Evolutionary conservation across 176 grass and related monocot species (phyloP).

Genomic region (Zizania latifolia): DNA sequence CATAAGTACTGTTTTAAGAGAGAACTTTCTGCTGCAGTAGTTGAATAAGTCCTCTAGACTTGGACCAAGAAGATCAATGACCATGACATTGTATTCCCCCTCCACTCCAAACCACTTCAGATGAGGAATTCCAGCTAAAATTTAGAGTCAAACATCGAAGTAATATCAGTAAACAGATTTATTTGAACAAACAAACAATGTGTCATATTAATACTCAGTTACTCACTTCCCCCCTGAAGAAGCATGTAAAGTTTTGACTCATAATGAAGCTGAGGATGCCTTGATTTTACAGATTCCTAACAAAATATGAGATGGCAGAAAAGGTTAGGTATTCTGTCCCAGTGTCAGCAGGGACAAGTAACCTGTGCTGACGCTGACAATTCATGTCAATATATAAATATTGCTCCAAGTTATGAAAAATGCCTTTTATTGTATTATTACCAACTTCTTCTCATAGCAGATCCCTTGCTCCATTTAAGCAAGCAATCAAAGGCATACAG

Average conservation of each 20-base stretch:
- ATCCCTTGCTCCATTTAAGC: slow-evolving; percentile 5
- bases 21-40: slow-evolving; percentile 75
- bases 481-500: background rate
- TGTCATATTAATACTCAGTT: slow-evolving; percentile 38
- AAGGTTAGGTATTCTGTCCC: slow-evolving; percentile 8
- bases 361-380: background rate
- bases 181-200: background rate
- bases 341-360: background rate
- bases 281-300: slow-evolving; percentile 92
- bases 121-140: slow-evolving; percentile 73
- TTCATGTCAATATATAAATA: slow-evolving; percentile 3
- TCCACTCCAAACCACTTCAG: slow-evolving; percentile 87
- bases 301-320: slow-evolving; percentile 23
- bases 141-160: slow-evolving; percentile 27
- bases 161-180: background rate
- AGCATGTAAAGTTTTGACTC: slow-evolving; percentile 92
- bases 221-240: slow-evolving; percentile 91
- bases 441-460: background rate
- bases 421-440: background rate
- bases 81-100: slow-evolving; percentile 92
- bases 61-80: slow-evolving; percentile 93
- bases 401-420: slow-evolving; percentile 2
- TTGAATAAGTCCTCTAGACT: slow-evolving; percentile 83
- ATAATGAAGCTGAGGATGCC: slow-evolving; percentile 87
- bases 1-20: slow-evolving; percentile 89